Percentiles rank a stretch among this genome's conserved stretches.
Conservation (phyloP, 2,329 filamentous ascomycete species). For the Diplocarpon mali region DNA sequence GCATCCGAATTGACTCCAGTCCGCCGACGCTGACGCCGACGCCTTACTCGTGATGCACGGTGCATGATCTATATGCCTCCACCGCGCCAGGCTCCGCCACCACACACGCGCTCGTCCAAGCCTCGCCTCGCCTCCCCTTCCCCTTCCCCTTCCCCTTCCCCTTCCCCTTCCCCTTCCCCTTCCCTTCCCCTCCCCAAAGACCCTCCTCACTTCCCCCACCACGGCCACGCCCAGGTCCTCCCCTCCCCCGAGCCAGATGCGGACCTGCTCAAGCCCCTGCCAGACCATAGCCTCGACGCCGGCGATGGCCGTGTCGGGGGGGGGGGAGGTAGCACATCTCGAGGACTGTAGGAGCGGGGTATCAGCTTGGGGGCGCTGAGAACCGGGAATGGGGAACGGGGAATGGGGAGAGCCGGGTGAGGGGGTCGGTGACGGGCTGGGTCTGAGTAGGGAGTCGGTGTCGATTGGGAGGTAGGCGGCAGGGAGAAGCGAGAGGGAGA, state of each 20-base stretch:
- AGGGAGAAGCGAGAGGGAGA: no score
- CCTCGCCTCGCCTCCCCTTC: no score
- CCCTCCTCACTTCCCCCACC: conserved; percentile 45
- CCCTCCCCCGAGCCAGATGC: conserved; percentile 41
- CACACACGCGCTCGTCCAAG: no score
- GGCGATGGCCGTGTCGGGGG: conserved; percentile 21
- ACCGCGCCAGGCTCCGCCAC: no score
- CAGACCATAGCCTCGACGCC: conserved; percentile 26
- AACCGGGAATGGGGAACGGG: no score
- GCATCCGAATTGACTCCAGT: neutral
- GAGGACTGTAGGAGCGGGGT: conserved; percentile 27
- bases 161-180: neutral
- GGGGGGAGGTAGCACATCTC: conserved; percentile 27
- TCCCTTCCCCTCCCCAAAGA: conserved; percentile 30
- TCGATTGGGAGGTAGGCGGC: no score
- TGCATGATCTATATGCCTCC: no score
- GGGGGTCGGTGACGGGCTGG: no score
- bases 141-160: conserved; percentile 8
- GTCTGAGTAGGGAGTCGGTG: no score
- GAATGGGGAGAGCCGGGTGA: no score
- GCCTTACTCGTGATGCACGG: no score
- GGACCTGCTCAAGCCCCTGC: conserved; percentile 25
- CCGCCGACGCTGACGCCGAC: no score
- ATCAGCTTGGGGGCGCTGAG: conserved; percentile 64
- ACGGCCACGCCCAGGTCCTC: conserved; percentile 39